Base-by-base conservation (phyloP, 2,329 filamentous ascomycete genomes). In the Zelopaecilomyces penicillatus region DNA sequence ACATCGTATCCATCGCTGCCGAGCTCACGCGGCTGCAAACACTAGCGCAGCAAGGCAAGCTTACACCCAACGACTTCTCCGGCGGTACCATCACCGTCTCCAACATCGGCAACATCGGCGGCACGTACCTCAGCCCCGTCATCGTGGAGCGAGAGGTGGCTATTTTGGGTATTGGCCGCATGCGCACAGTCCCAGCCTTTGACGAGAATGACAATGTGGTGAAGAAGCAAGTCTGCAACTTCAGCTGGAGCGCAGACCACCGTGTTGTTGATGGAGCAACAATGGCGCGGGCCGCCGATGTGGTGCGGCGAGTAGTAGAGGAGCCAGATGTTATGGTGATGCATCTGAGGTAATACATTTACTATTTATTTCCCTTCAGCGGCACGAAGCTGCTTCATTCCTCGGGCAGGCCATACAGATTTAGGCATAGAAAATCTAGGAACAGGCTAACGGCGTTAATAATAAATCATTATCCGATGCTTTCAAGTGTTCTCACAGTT, bases 191-290 rank as follows among this genome's bases (percentile, higher is more conserved):
- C 30, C 93, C 93, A 8, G 84, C 87, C 3, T 97, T 97, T 64
- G 75, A 70, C 45, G 73, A 72, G 41, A 57, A 67, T 52, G 63
- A 76, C 64, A 61, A 66, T 30, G 70, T 97, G 9, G 74, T 90
- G 9, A 81, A 79, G 66, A 86, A 81, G 63, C 83, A 94, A 58
- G 76, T 94, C 49, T 83, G 84, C 61, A 89, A 94, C 60, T 88
- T 97, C 56, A 97, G 90, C 66, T 97, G 91, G 91, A 91, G 87
- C 63, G 91, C 91, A 5, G 90, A 97, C 65, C 93, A 98, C 66
- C 75, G 93, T 19, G 86, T 97, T 43, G 82, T 97, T 39, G 93
- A 98, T 65, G 93, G 93, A 2, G 91, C 91, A 39, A 95, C 90
- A 48, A 88, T 95, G 78, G 93, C 93, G 19, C 77, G 90, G 53